phyloP scores from a whole-genome alignment of 768 basidiomycete species.

The Lactifluus piperatus region DNA sequence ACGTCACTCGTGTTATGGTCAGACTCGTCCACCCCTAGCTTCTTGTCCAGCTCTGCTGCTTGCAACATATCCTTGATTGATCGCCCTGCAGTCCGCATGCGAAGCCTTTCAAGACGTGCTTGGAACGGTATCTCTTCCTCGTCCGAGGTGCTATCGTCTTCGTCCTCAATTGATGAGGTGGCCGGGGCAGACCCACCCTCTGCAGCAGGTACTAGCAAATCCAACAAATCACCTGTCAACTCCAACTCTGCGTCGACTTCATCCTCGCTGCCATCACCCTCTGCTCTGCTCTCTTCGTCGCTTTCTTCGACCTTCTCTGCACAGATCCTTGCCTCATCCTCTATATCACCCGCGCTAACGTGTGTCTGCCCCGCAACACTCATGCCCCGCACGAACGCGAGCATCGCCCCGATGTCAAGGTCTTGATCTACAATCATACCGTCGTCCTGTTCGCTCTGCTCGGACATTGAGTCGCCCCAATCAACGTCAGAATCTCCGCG shows the following conservation, averaged over 20 bases:
- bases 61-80: conserved; percentile 15
- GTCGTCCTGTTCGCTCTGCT: conserved; percentile 26
- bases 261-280: conserved; percentile 19
- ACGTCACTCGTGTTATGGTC: conserved; percentile 23
- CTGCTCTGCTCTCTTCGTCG: conserved; percentile 30
- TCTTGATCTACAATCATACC: conserved; percentile 43
- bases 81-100: conserved; percentile 22
- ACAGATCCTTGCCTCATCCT: conserved; percentile 41
- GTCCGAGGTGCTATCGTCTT: conserved; percentile 28
- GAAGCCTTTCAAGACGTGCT: conserved; percentile 28
- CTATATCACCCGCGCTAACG: conserved; percentile 61
- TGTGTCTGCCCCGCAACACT: conserved; percentile 37
- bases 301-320: conserved; percentile 31
- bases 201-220: not conserved
- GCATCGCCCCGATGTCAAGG: conserved; percentile 42
- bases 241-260: conserved; percentile 19
- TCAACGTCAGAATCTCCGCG: conserved; percentile 60
- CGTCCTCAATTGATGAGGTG: conserved; percentile 13
- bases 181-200: not conserved
- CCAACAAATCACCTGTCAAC: conserved; percentile 16
- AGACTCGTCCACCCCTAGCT: not conserved
- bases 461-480: conserved; percentile 42
- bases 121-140: conserved; percentile 35
- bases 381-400: conserved; percentile 44
- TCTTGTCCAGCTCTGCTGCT: conserved; percentile 14